Evolutionary conservation across 2,329 filamentous ascomycete species (phyloP), one percentile per base, ranked within the genome.

Genomic region (Aureobasidium sp.): DNA sequence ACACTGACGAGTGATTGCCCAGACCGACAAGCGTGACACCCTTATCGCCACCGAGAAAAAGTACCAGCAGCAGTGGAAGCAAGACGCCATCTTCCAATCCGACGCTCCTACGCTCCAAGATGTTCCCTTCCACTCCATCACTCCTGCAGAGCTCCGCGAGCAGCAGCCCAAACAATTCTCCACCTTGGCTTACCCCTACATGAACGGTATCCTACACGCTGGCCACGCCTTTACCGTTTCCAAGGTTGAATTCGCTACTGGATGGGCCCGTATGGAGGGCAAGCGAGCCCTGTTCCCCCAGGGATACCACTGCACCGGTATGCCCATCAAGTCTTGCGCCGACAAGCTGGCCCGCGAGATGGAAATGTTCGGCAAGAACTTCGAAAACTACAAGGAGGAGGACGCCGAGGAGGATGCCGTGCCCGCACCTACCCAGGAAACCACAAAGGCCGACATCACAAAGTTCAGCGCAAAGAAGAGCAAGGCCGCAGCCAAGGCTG

Each of bases 291-390:
- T 97, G 57, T 96, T 94, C 73, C 94, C 94, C 61, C 87, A 94
- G 70, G 94, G 93, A 33, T 99, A 91, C 78, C 94, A 99, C 79
- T 90, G 88, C 77, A 97, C 93, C 0, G 94, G 94, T 68, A 95
- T 99, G 87, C 91, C 92, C 47, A 99, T 99, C 79, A 96, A 96
- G 77, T 92, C 94, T 6, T 95, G 90, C 69, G 91, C 94, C 59
- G 93, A 99, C 79, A 97, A 97, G 80, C 84, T 99, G 47, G 85
- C 87, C 62, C 85, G 90, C 64, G 94, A 99, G 76, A 87, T 97
- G 60, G 85, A 89, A 75, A 80, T 88, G 77, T 99, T 97, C 69
- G 94, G 94, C 23, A 77, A 87, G 71, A 85, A 91, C 69, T 97
- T 97, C 64, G 87, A 92, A 69, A 79, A 82, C 49, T 95, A 90